phyloP scores from a whole-genome alignment of 495 filamentous ascomycete genomes.

The Penicillium tannophilum region DNA sequence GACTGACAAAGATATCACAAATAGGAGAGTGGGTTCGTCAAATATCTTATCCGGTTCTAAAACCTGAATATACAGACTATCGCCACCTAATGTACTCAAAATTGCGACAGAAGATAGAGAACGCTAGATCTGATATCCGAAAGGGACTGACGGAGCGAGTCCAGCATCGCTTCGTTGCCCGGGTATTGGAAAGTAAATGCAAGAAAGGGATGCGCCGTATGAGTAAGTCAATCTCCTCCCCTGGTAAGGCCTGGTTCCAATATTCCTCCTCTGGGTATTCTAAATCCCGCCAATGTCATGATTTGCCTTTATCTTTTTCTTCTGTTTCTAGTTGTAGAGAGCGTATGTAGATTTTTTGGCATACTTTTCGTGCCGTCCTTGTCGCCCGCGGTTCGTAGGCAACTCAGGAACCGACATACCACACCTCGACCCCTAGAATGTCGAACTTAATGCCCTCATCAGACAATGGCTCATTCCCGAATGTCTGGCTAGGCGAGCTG shows the following conservation, averaged over 20 bases:
- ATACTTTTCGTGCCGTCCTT: not conserved
- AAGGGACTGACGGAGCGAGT: conserved; percentile 1
- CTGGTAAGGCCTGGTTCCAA: conserved; percentile 10
- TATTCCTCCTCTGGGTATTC: conserved; percentile 3
- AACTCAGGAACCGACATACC: conserved; percentile 65
- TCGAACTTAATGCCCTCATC: conserved; percentile 94
- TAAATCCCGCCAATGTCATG: not conserved
- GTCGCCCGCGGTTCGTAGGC: not conserved
- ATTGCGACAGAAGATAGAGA: not conserved
- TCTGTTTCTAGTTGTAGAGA: not conserved
- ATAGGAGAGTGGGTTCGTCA: not conserved
- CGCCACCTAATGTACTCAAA: not conserved
- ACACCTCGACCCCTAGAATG: conserved; percentile 87
- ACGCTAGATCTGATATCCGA: conserved; percentile 5
- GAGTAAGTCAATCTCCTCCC: conserved; percentile 7
- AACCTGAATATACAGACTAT: not conserved
- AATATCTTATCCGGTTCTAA: not conserved
- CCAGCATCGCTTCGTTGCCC: conserved; percentile 9
- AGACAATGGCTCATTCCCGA: conserved; percentile 94
- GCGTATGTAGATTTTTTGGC: not conserved
- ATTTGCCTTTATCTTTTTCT: not conserved
- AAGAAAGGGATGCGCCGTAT: conserved; percentile 10
- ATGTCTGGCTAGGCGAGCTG: conserved; percentile 79
- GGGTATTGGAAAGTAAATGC: conserved; percentile 25
- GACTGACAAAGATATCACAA: not conserved